These are phyloP conservation scores for Cydonia oblonga DNA, from an alignment of 331 rosid genomes.

Conservation along the genomic window DNA sequence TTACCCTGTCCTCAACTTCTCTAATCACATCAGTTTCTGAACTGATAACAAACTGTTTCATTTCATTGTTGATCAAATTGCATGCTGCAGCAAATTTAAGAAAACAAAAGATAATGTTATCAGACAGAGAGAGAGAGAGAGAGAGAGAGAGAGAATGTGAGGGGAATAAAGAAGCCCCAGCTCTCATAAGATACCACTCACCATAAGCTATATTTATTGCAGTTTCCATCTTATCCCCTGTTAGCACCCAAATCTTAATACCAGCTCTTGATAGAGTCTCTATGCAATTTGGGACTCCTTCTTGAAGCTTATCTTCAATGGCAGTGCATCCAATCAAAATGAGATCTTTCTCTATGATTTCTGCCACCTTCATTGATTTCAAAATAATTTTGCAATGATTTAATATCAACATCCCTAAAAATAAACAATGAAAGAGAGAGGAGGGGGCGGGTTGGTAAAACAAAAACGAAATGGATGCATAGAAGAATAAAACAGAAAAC, in stretches of 20 bases:
- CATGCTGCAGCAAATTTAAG: constrained; percentile 49
- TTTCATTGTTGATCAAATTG: constrained; percentile 84
- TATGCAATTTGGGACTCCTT: constrained; percentile 89
- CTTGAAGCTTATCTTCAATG: constrained; percentile 98
- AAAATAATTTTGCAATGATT: background rate
- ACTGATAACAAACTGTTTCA: constrained; percentile 87
- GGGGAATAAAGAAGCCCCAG: background rate
- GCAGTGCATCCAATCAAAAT: constrained; percentile 88
- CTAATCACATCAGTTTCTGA: constrained; percentile 91
- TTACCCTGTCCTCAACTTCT: constrained; percentile 83
- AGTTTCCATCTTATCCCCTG: constrained; percentile 97
- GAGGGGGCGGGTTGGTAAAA: background rate
- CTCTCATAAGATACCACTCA: constrained; percentile 23
- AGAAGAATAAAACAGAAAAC: background rate
- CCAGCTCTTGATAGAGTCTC: constrained; percentile 93
- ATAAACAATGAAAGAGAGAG: background rate
- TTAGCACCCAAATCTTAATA: constrained; percentile 91
- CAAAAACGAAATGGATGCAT: background rate
- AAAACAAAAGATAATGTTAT: background rate
- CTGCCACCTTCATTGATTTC: constrained; percentile 67
- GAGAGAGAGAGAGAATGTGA: background rate
- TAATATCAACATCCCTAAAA: background rate
- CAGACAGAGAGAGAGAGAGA: background rate
- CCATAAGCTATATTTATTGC: constrained; percentile 98
- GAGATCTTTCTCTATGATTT: constrained; percentile 78